Percentiles rank a stretch among this genome's conserved stretches.
Conservation (phyloP, 306 rosid species). For the Corylus heterophylla region DNA sequence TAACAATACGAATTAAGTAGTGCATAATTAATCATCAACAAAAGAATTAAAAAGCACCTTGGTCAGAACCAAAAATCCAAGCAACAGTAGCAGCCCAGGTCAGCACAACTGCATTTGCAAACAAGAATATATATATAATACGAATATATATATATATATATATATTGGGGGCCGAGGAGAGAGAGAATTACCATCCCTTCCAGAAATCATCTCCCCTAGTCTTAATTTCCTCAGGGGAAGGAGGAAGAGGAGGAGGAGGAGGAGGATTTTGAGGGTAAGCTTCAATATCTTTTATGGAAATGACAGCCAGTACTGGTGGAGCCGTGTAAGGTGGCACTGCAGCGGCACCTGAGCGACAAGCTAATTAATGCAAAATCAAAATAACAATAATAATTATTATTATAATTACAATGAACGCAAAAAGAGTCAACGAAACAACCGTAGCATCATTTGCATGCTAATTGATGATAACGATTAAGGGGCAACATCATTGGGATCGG, state of each 20-base stretch:
- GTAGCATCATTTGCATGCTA: no score
- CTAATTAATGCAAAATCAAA: background rate
- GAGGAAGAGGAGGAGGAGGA: background rate
- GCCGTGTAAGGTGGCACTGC: background rate
- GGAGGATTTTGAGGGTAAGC: background rate
- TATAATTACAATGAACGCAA: no score
- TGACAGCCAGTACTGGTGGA: background rate
- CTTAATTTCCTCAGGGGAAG: background rate
- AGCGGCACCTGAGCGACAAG: background rate
- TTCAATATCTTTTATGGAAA: slow-evolving; percentile 5
- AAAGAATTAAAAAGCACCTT: no score
- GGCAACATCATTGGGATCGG: no score
- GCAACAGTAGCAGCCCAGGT: slow-evolving; percentile 5
- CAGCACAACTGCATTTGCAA: background rate
- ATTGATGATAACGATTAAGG: no score
- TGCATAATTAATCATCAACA: no score
- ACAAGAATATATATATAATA: background rate
- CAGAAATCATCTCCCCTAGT: background rate
- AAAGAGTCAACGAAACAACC: no score
- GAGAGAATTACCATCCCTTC: background rate
- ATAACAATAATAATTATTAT: no score
- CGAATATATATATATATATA: background rate
- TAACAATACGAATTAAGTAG: no score
- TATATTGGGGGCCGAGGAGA: background rate
- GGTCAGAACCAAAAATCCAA: background rate